phyloP scores from a whole-genome alignment of 176 grass and related monocot genomes.

The Triticum monococcum region DNA sequence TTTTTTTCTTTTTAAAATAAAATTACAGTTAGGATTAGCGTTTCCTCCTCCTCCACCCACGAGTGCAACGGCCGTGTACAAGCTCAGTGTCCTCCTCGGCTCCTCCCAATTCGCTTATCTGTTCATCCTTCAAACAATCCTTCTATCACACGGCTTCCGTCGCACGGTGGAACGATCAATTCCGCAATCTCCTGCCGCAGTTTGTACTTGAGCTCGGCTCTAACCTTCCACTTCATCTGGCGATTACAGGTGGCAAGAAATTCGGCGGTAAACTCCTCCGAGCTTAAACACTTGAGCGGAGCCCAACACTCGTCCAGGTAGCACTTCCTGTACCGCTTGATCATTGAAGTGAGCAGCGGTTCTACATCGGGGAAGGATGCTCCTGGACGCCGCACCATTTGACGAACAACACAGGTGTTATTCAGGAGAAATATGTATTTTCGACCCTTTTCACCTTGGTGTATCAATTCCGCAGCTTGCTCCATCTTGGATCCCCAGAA shows the following conservation, averaged over 20 bases:
- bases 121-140: neutral
- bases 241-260: neutral
- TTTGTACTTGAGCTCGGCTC: neutral
- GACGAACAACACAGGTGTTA: neutral
- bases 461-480: neutral
- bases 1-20: too few relatives aligned
- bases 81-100: too few relatives aligned
- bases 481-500: neutral
- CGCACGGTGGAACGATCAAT: neutral
- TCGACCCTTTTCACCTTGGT: neutral
- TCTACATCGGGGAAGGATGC: neutral
- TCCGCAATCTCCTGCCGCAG: neutral
- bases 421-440: neutral
- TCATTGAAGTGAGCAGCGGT: neutral
- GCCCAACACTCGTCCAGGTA: neutral
- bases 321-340: neutral
- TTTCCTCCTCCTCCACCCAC: too few relatives aligned
- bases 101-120: neutral
- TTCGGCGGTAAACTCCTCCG: neutral
- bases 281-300: neutral
- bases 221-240: neutral
- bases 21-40: neutral
- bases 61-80: neutral
- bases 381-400: neutral
- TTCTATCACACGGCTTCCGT: too few relatives aligned